These are phyloP conservation scores for Cicer cuneatum DNA, from an alignment of 306 rosid genomes.

Conservation along the genomic window DNA sequence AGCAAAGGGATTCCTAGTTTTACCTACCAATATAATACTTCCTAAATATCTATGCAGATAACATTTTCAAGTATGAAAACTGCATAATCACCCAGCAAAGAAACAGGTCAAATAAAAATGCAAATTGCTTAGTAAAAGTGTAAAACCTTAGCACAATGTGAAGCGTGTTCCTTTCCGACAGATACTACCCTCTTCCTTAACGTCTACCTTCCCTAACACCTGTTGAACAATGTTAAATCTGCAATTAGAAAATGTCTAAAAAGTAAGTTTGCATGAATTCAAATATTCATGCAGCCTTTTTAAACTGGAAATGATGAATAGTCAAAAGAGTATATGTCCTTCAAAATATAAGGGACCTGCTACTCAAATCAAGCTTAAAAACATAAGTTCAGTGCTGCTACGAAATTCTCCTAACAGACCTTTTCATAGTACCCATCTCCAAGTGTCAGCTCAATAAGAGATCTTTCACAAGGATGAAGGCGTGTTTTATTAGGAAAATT, in stretches of 20 bases:
- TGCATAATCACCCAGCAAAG: conserved; percentile 18
- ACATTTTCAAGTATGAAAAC: conserved; percentile 40
- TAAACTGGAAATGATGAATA: conserved; percentile 28
- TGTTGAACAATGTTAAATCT: conserved; percentile 42
- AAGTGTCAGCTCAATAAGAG: conserved; percentile 90
- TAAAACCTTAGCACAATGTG: conserved; percentile 88
- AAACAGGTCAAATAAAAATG: conserved; percentile 23
- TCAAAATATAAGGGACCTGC: conserved; percentile 13
- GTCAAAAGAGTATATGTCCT: conserved; percentile 16
- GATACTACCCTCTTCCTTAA: conserved; percentile 87
- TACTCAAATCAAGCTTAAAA: conserved; percentile 33
- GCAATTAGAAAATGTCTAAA: conserved; percentile 37
- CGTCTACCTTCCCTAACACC: conserved; percentile 78
- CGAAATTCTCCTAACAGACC: conserved; percentile 49
- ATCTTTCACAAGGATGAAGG: conserved; percentile 89
- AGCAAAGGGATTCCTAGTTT: conserved; percentile 25
- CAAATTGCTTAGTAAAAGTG: conserved; percentile 53
- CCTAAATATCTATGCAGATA: neutral
- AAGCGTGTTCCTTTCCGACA: conserved; percentile 92
- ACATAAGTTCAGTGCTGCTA: conserved; percentile 21
- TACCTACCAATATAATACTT: conserved; percentile 13
- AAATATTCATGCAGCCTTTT: conserved; percentile 1
- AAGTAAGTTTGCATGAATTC: conserved; percentile 18
- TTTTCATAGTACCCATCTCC: conserved; percentile 93
- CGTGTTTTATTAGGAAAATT: conserved; percentile 76